Base-by-base conservation (phyloP, 768 basidiomycete genomes). In the Fistulinella prunicolor region DNA sequence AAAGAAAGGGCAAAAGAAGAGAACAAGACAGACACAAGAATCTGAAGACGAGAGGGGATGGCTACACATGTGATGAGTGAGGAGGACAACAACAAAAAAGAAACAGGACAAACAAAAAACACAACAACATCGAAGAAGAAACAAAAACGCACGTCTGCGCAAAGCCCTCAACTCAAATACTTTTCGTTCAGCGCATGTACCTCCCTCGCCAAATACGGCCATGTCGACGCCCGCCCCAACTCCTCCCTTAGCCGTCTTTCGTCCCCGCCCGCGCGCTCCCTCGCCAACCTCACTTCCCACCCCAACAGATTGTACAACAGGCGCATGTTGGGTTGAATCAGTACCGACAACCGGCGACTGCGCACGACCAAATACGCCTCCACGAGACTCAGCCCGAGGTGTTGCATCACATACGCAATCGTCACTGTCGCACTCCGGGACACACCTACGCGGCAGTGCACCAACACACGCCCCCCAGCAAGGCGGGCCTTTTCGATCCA, bases 381-480 rank as follows among this genome's bases (percentile, higher is more conserved):
- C 47, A 94, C 89, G 55, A 98, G 82, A 30, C 89, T 85, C 38
- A 94, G 73, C 20, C 76, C 73, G 19, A 91, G 81, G 61, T 95
- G 83, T 64, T 94, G 90, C 94, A 97, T 97, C 62, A 96, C 88
- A 68, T 97, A 97, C 16, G 94, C 94, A 61, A 98, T 97, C 53
- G 89, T 89, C 51, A 98, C 93, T 26, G 92, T 95, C 23, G 95
- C 94, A 61, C 88, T 91, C 51, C 95, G 73, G 37, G 87, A 90
- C 36, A 98, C 95, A n/a, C 95, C 95, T n/a, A 98, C 95, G n/a
- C 94, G 80, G 67, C 95, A 98, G 68, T 98, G 95, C 8, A 98
- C 93, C 43, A 98, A 76, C 28, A 95, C 86, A 62, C 89, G 88
- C 3, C 95, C 95, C 7, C 94, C 94, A 42, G 83, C 79, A 28